A percentile compares a stretch with the other conserved stretches of the same genome.
Conservation (phyloP, 441 rosid species). For the Erodium moschatum region DNA sequence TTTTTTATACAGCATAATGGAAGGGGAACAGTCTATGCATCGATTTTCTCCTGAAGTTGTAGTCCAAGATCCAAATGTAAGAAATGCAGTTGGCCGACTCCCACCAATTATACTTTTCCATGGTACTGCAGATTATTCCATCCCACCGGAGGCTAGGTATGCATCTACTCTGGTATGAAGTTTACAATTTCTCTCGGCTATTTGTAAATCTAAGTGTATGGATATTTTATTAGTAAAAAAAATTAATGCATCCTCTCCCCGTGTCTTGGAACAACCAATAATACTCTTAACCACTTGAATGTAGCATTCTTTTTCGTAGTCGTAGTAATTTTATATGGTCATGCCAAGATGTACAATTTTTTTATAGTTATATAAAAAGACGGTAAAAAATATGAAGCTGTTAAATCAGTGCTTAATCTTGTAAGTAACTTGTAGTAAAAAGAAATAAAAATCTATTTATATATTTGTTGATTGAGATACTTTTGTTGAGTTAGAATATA, state of each 20-base stretch:
- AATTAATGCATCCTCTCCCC: background rate
- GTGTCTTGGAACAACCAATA: background rate
- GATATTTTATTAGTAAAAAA: background rate
- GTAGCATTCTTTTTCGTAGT: background rate
- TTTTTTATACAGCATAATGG: conserved; percentile 63
- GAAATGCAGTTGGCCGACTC: conserved; percentile 48
- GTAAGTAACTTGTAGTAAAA: too few species aligned
- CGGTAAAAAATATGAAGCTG: background rate
- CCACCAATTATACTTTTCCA: conserved; percentile 77
- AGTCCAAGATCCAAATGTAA: conserved; percentile 50
- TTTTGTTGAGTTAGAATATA: background rate
- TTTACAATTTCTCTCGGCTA: background rate
- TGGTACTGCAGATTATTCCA: conserved; percentile 88
- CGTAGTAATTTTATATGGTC: background rate
- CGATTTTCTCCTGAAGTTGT: conserved; percentile 77
- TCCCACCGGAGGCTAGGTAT: conserved; percentile 84
- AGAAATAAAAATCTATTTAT: too few species aligned
- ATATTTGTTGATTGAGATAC: background rate
- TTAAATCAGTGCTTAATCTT: background rate
- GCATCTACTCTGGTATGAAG: conserved; percentile 18
- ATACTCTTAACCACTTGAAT: background rate
- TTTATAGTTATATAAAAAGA: background rate
- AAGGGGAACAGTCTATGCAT: conserved; percentile 69
- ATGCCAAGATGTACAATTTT: background rate
- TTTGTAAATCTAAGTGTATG: background rate